These are phyloP conservation scores for Diplodia sapinea DNA, from an alignment of 2,329 filamentous ascomycete species.

Conservation along the genomic window DNA sequence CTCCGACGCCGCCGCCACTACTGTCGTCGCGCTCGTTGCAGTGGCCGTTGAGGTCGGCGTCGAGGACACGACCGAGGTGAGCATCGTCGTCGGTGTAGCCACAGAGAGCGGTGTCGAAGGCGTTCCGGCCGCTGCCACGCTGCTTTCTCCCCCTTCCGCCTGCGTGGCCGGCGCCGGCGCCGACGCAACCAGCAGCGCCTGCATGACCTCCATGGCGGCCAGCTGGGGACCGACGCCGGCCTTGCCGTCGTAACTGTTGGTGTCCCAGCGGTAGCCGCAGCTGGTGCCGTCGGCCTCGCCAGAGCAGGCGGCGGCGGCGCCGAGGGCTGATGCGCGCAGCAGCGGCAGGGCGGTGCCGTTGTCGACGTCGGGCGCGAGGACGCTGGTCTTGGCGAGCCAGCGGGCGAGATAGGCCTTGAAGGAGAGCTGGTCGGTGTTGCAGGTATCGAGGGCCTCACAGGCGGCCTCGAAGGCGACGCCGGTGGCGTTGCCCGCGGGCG, in stretches of 20 bases:
- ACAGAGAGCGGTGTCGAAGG: not conserved
- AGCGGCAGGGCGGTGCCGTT: constrained; percentile 55
- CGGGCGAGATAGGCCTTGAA: constrained; percentile 54
- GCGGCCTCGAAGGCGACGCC: constrained; percentile 56
- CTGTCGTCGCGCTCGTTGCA: not conserved
- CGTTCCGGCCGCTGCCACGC: not conserved
- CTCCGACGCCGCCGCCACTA: not conserved
- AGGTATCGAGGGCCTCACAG: constrained; percentile 54
- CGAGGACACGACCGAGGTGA: not conserved
- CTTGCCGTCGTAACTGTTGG: constrained; percentile 54
- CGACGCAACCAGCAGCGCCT: constrained; percentile 44
- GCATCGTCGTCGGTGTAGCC: constrained; percentile 11
- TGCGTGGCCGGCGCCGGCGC: constrained; percentile 8
- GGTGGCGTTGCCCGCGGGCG: constrained; percentile 55
- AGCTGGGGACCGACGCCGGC: constrained; percentile 65
- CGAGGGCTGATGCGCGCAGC: constrained; percentile 60
- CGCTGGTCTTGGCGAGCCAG: constrained; percentile 51
- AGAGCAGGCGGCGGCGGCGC: constrained; percentile 62
- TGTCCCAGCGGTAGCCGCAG: constrained; percentile 55
- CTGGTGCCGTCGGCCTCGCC: constrained; percentile 54
- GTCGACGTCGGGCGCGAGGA: constrained; percentile 46
- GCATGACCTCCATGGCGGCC: constrained; percentile 62
- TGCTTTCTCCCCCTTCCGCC: not conserved
- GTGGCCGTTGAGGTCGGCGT: not conserved
- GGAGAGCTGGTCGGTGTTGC: constrained; percentile 55